Conservation (phyloP, 192 early-diverging fungal species). For the Tieghemiomyces parasiticus region DNA sequence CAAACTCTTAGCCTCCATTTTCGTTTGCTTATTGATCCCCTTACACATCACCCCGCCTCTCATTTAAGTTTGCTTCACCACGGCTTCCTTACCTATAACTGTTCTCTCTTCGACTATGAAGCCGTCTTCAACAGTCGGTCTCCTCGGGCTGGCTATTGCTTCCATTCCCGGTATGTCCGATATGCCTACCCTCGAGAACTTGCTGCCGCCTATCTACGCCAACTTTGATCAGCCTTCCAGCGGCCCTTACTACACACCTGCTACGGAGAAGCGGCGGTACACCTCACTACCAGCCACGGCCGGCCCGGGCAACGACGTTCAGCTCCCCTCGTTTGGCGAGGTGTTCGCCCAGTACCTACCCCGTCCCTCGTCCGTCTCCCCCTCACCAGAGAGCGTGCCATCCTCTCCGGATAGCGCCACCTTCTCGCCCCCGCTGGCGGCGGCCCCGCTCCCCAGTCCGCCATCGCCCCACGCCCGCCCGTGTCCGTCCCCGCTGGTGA, state of each 20-base stretch:
- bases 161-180: neutral
- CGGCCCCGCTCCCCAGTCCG: neutral
- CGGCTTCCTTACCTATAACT: neutral
- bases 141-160: constrained; percentile 1
- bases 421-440: neutral
- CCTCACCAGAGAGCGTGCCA: neutral
- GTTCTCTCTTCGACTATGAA: constrained; percentile 4
- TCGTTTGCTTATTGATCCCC: no score
- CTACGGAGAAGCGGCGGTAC: neutral
- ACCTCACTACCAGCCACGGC: neutral
- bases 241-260: neutral
- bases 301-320: neutral
- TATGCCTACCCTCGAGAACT: constrained; percentile 3
- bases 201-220: neutral
- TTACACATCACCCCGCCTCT: no score
- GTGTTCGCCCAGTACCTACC: neutral
- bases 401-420: neutral
- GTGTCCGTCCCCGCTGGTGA: neutral
- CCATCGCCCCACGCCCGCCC: neutral
- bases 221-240: neutral
- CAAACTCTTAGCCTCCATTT: no score
- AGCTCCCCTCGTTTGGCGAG: constrained; percentile 1
- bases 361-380: neutral
- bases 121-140: neutral
- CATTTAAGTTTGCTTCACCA: no score